These are phyloP conservation scores for Mycotypha africana DNA, from an alignment of 371 early-diverging fungal genomes.

Conservation along the genomic window DNA sequence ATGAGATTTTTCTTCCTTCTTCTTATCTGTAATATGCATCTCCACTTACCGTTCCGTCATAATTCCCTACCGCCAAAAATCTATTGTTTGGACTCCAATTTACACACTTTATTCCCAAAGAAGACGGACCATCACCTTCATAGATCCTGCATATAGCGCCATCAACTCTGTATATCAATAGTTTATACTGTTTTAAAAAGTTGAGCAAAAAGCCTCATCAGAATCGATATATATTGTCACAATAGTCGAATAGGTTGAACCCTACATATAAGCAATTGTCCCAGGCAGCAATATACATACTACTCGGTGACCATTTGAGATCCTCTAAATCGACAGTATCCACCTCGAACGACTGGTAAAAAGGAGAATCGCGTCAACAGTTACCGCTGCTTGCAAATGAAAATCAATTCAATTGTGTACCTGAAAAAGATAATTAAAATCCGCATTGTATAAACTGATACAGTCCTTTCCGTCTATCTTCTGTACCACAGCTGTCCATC, in stretches of 20 bases:
- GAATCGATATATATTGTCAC: background rate
- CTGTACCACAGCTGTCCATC: constrained; percentile 63
- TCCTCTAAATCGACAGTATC: constrained; percentile 67
- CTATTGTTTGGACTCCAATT: constrained; percentile 73
- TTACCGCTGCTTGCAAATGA: too few relatives aligned
- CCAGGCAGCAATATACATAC: constrained; percentile 70
- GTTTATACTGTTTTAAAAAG: constrained; percentile 46
- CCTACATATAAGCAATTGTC: constrained; percentile 53
- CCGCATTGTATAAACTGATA: too few relatives aligned
- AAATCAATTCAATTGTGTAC: too few relatives aligned
- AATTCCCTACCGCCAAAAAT: constrained; percentile 74
- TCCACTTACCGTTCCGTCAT: constrained; percentile 61
- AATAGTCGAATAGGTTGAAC: too few relatives aligned
- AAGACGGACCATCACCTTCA: constrained; percentile 54
- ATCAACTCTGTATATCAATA: constrained; percentile 63
- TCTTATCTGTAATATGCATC: too few relatives aligned
- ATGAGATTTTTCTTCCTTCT: too few relatives aligned
- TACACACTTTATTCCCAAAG: constrained; percentile 67
- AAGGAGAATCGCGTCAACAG: too few relatives aligned
- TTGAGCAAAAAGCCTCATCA: background rate
- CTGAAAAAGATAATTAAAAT: too few relatives aligned
- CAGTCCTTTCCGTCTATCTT: constrained; percentile 63
- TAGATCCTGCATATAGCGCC: constrained; percentile 52
- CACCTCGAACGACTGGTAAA: constrained; percentile 59
- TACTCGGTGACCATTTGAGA: constrained; percentile 82